These are phyloP conservation scores for Dictyostelium brefeldianum DNA, from an alignment of 78 protist species.

Conservation along the genomic window DNA sequence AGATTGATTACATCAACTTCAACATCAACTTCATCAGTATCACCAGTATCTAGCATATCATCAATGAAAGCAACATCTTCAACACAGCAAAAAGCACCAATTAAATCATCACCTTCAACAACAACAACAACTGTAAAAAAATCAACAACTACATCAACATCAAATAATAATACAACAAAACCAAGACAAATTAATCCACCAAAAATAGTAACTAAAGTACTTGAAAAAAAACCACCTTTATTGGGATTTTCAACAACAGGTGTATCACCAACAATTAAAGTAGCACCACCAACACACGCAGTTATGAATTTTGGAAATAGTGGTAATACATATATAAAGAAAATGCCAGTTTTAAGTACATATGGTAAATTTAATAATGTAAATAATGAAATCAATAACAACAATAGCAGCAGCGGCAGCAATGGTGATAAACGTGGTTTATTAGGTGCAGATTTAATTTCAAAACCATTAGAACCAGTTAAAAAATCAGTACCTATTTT, in stretches of 20 bases:
- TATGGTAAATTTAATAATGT: not conserved
- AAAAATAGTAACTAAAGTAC: not conserved
- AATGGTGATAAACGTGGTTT: not conserved
- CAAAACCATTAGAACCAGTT: not conserved
- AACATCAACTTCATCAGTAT: not conserved
- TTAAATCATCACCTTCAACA: not conserved
- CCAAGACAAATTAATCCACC: not conserved
- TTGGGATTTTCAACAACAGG: not conserved
- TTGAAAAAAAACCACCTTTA: not conserved
- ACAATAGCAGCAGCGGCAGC: not conserved
- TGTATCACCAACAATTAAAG: not conserved
- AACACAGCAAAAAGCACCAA: not conserved
- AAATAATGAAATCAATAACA: not conserved
- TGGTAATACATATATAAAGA: not conserved
- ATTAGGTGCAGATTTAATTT: not conserved
- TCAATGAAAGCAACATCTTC: not conserved
- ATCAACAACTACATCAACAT: not conserved
- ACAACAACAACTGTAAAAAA: not conserved
- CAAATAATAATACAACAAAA: not conserved
- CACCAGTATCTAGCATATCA: not conserved
- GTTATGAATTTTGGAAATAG: not conserved
- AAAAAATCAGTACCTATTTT: not conserved
- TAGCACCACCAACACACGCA: not conserved
- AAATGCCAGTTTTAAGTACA: not conserved
- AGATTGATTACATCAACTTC: not conserved